Percentiles rank a stretch among this genome's conserved stretches.
These are phyloP conservation scores for Sphagnurus paluster DNA, from an alignment of 1,284 basidiomycete genomes.

Conservation along the genomic window DNA sequence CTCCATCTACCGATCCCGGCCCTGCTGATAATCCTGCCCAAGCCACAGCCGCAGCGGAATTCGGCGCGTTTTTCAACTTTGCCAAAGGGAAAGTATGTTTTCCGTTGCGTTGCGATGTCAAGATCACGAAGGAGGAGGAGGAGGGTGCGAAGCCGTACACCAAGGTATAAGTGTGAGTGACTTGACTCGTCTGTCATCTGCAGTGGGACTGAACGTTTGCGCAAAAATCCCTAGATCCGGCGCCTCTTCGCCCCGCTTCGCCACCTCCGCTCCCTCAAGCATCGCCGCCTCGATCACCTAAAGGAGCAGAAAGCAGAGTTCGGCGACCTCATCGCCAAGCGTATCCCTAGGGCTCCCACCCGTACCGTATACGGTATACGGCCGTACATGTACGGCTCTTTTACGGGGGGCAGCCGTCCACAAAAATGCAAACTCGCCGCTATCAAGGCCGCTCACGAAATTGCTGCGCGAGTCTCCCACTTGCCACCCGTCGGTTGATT, in stretches of 20 bases:
- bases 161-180: slow-evolving; percentile 94
- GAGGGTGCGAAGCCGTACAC: slow-evolving; percentile 94
- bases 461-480: neutral
- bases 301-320: slow-evolving; percentile 95
- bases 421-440: slow-evolving; percentile 86
- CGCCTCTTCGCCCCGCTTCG: slow-evolving; percentile 92
- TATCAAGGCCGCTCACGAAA: slow-evolving; percentile 70
- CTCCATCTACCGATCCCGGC: too few relatives aligned
- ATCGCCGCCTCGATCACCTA: slow-evolving; percentile 86
- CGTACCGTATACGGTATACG: too few relatives aligned
- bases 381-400: too few relatives aligned
- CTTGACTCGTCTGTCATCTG: neutral
- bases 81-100: slow-evolving; percentile 97
- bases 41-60: too few relatives aligned
- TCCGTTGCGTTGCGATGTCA: too few relatives aligned
- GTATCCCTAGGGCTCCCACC: too few relatives aligned
- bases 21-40: too few relatives aligned
- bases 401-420: too few relatives aligned
- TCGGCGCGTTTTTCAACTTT: slow-evolving; percentile 97
- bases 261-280: slow-evolving; percentile 89
- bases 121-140: slow-evolving; percentile 91
- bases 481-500: neutral
- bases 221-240: slow-evolving; percentile 82
- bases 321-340: slow-evolving; percentile 87
- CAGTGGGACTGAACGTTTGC: neutral